These are phyloP conservation scores for Lindgomyces ingoldianus DNA, from an alignment of 495 filamentous ascomycete genomes.

Conservation along the genomic window DNA sequence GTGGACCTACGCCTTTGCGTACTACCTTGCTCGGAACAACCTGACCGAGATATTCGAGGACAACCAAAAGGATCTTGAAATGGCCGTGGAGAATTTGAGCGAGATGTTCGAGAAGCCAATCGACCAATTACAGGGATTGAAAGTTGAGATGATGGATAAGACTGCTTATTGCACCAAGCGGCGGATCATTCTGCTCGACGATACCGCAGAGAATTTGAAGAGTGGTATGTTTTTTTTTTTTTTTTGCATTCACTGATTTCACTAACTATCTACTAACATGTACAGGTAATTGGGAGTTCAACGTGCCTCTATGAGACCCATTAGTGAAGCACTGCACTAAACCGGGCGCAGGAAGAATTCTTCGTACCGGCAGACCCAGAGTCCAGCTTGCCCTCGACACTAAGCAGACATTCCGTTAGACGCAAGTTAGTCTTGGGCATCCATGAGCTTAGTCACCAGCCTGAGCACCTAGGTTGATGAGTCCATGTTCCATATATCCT, in stretches of 20 bases:
- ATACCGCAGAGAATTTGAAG: conserved; percentile 88
- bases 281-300: conserved; percentile 47
- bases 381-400: no score
- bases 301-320: conserved; percentile 32
- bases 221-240: conserved; percentile 60
- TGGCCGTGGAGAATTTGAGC: conserved; percentile 91
- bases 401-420: no score
- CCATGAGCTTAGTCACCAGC: no score
- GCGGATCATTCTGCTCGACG: conserved; percentile 81
- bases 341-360: background rate
- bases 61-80: conserved; percentile 96
- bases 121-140: conserved; percentile 75
- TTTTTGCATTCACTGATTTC: background rate
- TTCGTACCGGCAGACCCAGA: no score
- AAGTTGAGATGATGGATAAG: conserved; percentile 98
- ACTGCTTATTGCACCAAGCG: conserved; percentile 94
- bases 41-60: conserved; percentile 97
- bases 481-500: no score
- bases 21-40: conserved; percentile 93
- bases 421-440: no score
- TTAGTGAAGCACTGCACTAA: background rate
- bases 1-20: conserved; percentile 99
- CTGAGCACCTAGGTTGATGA: no score
- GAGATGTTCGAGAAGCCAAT: conserved; percentile 98
- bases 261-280: background rate